These are phyloP conservation scores for Curvularia hawaiiensis DNA, from an alignment of 2,329 filamentous ascomycete genomes.

Conservation along the genomic window DNA sequence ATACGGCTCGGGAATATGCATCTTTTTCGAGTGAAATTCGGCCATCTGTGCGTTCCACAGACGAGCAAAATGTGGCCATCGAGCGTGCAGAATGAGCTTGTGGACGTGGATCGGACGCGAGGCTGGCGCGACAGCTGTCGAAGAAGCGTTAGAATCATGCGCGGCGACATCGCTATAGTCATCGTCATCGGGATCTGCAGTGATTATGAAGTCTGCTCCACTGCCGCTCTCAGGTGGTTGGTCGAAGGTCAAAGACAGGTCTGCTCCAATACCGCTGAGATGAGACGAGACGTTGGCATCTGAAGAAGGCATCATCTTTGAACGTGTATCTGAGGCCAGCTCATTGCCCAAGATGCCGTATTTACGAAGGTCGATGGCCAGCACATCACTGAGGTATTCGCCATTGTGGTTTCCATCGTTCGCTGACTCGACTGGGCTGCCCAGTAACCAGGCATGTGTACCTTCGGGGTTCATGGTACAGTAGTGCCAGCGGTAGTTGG, in stretches of 20 bases:
- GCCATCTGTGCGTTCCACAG: slow-evolving; percentile 94
- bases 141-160: slow-evolving; percentile 45
- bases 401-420: slow-evolving; percentile 74
- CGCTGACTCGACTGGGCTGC: slow-evolving; percentile 77
- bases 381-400: slow-evolving; percentile 91
- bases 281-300: slow-evolving; percentile 59
- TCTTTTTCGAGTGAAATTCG: slow-evolving; percentile 94
- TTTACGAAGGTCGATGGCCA: slow-evolving; percentile 89
- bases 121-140: slow-evolving; percentile 48
- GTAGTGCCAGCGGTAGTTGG: slow-evolving; percentile 97
- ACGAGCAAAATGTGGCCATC: slow-evolving; percentile 95
- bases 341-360: slow-evolving; percentile 90
- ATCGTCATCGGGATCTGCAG: slow-evolving; percentile 78
- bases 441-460: slow-evolving; percentile 96
- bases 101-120: slow-evolving; percentile 92
- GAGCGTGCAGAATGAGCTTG: slow-evolving; percentile 88
- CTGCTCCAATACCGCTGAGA: slow-evolving; percentile 73
- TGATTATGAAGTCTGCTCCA: slow-evolving; percentile 89
- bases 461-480: slow-evolving; percentile 95
- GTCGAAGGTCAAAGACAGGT: slow-evolving; percentile 87
- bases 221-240: slow-evolving; percentile 81
- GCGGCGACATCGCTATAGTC: slow-evolving; percentile 65
- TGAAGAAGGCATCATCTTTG: slow-evolving; percentile 52
- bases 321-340: slow-evolving; percentile 54
- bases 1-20: slow-evolving; percentile 98